Evolutionary conservation across 805 yeast species (phyloP).

Genomic region (Phaffomyces thermotolerans): DNA sequence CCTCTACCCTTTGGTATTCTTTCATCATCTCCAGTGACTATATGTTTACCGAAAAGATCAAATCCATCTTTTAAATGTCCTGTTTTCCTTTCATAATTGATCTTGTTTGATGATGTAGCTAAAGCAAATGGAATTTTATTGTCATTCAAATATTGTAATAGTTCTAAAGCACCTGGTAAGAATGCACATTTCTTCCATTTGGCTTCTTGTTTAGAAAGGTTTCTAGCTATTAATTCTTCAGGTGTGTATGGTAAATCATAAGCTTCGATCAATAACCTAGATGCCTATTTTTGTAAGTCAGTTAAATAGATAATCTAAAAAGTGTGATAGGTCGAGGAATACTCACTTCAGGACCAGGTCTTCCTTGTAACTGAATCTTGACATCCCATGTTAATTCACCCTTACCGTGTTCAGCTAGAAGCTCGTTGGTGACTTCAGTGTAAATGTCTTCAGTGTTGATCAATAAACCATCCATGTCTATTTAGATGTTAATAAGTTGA

Average conservation of each 20-base stretch:
- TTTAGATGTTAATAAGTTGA: neutral
- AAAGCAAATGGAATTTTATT: conserved; percentile 72
- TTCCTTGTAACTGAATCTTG: conserved; percentile 81
- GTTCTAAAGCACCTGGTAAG: conserved; percentile 79
- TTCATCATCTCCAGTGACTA: conserved; percentile 85
- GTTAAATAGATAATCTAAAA: neutral
- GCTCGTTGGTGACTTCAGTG: conserved; percentile 65
- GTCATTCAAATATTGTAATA: conserved; percentile 46
- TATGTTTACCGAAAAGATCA: conserved; percentile 52
- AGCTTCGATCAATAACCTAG: conserved; percentile 55
- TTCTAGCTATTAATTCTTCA: conserved; percentile 50
- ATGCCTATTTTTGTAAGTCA: conserved; percentile 31
- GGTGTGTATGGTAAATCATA: conserved; percentile 62
- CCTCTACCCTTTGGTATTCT: conserved; percentile 82
- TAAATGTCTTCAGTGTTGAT: conserved; percentile 90
- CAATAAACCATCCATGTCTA: conserved; percentile 92
- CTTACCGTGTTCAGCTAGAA: conserved; percentile 60
- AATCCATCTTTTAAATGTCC: conserved; percentile 58
- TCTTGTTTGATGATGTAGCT: conserved; percentile 73
- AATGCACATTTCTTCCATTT: conserved; percentile 61
- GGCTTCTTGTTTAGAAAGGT: conserved; percentile 39
- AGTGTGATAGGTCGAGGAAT: neutral
- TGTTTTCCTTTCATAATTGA: conserved; percentile 67
- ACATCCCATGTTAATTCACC: conserved; percentile 88
- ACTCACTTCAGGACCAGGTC: conserved; percentile 63